Conservation (phyloP, 345 rosid species). For the Eucalyptus polyanthemos region DNA sequence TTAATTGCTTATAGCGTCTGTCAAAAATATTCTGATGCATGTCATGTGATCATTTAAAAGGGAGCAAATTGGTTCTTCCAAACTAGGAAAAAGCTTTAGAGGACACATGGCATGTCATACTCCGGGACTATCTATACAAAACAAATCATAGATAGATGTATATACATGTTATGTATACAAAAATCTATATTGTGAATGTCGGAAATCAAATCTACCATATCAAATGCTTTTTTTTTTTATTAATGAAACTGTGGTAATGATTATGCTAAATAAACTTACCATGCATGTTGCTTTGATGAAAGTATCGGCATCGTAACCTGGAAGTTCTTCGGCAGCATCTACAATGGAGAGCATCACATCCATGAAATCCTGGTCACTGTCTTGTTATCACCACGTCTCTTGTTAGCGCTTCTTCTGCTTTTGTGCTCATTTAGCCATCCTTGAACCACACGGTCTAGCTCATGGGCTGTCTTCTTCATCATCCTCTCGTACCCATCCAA, state of each 20-base stretch:
- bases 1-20: not conserved
- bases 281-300: slow-evolving; percentile 13
- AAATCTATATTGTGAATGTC: not conserved
- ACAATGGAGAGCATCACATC: slow-evolving; percentile 8
- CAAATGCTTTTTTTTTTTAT: not conserved
- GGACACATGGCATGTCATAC: not conserved
- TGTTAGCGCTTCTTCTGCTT: not conserved
- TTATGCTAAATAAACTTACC: not conserved
- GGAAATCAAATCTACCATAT: not conserved
- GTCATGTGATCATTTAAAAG: not conserved
- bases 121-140: not conserved
- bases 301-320: slow-evolving; percentile 1
- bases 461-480: slow-evolving; percentile 6
- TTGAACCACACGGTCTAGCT: slow-evolving; percentile 1
- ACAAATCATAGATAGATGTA: not conserved
- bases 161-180: not conserved
- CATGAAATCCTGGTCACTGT: slow-evolving; percentile 8
- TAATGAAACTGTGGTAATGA: not conserved
- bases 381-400: not conserved
- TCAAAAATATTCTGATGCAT: not conserved
- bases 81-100: not conserved
- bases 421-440: slow-evolving; percentile 12
- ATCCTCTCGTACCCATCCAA: slow-evolving; percentile 8
- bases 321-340: not conserved
- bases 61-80: not conserved